phyloP scores from a whole-genome alignment of 495 filamentous ascomycete species.

The Hyaloscypha bicolor region DNA sequence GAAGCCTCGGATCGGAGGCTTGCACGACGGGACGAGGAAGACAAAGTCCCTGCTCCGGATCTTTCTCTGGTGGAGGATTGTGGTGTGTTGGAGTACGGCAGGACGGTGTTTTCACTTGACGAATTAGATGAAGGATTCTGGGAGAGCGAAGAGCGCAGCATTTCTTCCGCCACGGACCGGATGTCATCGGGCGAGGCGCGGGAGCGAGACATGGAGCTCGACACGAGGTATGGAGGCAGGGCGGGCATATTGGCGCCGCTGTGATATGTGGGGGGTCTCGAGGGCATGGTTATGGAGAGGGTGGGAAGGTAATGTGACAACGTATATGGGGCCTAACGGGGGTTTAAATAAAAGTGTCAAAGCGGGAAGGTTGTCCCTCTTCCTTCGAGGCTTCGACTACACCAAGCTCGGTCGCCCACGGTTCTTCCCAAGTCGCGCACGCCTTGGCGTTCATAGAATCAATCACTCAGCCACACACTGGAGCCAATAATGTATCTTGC shows the following conservation, averaged over 20 bases:
- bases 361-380: too few species aligned
- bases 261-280: neutral
- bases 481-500: neutral
- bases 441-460: neutral
- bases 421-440: neutral
- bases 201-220: neutral
- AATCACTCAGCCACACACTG: neutral
- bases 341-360: too few species aligned
- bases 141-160: neutral
- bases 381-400: too few species aligned
- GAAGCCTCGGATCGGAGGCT: neutral
- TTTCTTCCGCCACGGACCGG: neutral
- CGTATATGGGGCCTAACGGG: too few species aligned
- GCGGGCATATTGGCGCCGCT: neutral
- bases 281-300: neutral
- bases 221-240: neutral
- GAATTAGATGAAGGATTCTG: neutral
- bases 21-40: neutral
- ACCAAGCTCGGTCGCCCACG: neutral
- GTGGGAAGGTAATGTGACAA: too few species aligned
- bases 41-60: neutral
- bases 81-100: neutral
- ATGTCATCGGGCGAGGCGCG: neutral
- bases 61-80: neutral
- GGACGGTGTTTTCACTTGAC: neutral